A percentile compares a stretch with the other conserved stretches of the same genome.
Evolutionary conservation across 2,329 filamentous ascomycete species (phyloP).

Genomic region (Trichoderma sp.): DNA sequence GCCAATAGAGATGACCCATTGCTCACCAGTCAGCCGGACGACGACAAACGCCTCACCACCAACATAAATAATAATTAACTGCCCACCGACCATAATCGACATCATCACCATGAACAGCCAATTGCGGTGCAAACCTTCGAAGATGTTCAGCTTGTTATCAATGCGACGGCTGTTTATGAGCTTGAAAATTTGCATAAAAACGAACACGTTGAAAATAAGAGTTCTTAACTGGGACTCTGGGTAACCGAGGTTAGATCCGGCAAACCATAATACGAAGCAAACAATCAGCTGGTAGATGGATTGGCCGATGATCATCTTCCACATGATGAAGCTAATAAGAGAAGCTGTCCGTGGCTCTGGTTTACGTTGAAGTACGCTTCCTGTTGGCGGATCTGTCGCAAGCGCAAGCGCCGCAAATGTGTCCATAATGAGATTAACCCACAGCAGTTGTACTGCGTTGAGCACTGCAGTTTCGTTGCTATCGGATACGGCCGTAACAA

Average conservation of each 20-base stretch:
- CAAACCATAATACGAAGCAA: slow-evolving; percentile 59
- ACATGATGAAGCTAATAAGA: slow-evolving; percentile 65
- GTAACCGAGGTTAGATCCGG: slow-evolving; percentile 51
- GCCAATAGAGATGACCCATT: slow-evolving; percentile 76
- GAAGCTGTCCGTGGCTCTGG: slow-evolving; percentile 64
- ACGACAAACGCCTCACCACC: slow-evolving; percentile 62
- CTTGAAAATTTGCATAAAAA: slow-evolving; percentile 73
- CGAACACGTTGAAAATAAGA: slow-evolving; percentile 67
- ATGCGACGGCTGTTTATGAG: slow-evolving; percentile 64
- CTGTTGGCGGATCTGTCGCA: slow-evolving; percentile 61
- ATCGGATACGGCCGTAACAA: slow-evolving; percentile 60
- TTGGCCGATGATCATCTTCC: slow-evolving; percentile 65
- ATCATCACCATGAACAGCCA: slow-evolving; percentile 70
- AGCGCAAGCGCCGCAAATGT: slow-evolving; percentile 65
- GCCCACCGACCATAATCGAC: slow-evolving; percentile 67
- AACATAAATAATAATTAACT: slow-evolving; percentile 70
- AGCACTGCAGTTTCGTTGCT: slow-evolving; percentile 57
- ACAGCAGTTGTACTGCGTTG: slow-evolving; percentile 64
- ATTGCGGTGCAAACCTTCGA: slow-evolving; percentile 67
- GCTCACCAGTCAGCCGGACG: slow-evolving; percentile 55
- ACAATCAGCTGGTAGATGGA: slow-evolving; percentile 60
- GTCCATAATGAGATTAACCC: slow-evolving; percentile 71
- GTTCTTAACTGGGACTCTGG: slow-evolving; percentile 21
- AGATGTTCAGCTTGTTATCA: slow-evolving; percentile 74
- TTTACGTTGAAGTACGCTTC: slow-evolving; percentile 54